These are phyloP conservation scores for Hippophae tibetana DNA, from an alignment of 306 rosid species.

Conservation along the genomic window DNA sequence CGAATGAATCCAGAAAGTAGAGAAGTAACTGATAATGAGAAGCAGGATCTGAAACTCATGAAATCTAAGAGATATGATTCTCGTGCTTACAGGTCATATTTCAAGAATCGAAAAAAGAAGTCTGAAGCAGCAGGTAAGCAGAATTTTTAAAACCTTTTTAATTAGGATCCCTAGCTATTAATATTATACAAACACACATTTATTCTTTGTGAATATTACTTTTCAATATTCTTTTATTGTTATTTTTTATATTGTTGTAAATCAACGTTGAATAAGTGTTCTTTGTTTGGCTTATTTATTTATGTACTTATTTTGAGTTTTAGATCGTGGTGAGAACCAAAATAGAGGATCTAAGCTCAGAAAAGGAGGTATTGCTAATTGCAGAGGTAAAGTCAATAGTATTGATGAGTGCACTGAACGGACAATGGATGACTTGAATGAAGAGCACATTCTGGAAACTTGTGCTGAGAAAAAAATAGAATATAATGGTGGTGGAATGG, in stretches of 20 bases:
- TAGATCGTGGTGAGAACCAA: constrained; percentile 26
- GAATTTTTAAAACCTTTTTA: neutral
- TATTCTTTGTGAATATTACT: neutral
- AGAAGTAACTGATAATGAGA: constrained; percentile 28
- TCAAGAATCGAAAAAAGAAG: constrained; percentile 18
- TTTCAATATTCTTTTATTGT: neutral
- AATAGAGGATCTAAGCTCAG: constrained; percentile 19
- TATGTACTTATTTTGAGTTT: constrained; percentile 14
- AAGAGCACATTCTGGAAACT: constrained; percentile 13
- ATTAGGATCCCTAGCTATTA: neutral
- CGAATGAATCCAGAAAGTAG: constrained; percentile 33
- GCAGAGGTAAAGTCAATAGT: constrained; percentile 17
- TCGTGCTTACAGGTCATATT: constrained; percentile 31
- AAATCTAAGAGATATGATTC: constrained; percentile 34
- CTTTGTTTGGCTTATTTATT: constrained; percentile 3
- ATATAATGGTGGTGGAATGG: constrained; percentile 7
- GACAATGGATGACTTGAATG: constrained; percentile 16
- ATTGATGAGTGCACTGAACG: constrained; percentile 9
- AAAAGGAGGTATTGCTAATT: constrained; percentile 20
- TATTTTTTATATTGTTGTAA: constrained; percentile 11
- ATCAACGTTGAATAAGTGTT: constrained; percentile 6
- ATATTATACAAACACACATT: neutral
- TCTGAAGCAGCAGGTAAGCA: constrained; percentile 25
- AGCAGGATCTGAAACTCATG: constrained; percentile 17
- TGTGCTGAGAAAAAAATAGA: constrained; percentile 9